phyloP scores from a whole-genome alignment of 352 stramenopile genomes.

The Phytophthora lateralis region DNA sequence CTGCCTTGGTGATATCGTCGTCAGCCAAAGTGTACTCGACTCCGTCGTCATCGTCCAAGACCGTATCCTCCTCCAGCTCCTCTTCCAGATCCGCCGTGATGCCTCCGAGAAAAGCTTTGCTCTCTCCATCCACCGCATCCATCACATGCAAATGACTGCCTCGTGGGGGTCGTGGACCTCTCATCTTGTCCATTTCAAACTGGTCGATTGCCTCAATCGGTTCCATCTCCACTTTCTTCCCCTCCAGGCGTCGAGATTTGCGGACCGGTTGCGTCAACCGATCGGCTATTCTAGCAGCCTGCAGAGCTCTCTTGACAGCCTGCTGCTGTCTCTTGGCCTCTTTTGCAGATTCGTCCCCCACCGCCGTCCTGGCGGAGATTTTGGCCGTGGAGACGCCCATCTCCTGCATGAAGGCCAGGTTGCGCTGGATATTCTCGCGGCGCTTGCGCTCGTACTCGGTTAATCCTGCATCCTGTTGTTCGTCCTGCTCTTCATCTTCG shows the following conservation, averaged over 20 bases:
- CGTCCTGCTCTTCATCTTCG: conserved; percentile 6
- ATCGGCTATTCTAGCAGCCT: conserved; percentile 26
- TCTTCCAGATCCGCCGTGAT: conserved; percentile 41
- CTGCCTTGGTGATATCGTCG: conserved; percentile 74
- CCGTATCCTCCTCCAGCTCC: conserved; percentile 43
- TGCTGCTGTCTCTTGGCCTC: conserved; percentile 20
- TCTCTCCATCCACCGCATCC: conserved; percentile 36
- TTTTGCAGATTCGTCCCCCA: conserved; percentile 18
- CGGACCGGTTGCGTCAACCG: conserved; percentile 40
- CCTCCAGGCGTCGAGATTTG: conserved; percentile 70
- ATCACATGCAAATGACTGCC: conserved; percentile 29
- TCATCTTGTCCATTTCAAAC: conserved; percentile 25
- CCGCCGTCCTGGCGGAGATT: conserved; percentile 61
- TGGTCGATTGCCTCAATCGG: conserved; percentile 34
- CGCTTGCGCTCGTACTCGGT: conserved; percentile 85
- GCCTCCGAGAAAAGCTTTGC: conserved; percentile 46
- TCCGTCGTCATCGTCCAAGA: conserved; percentile 35
- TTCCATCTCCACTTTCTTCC: conserved; percentile 55
- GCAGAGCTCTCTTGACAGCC: conserved; percentile 11
- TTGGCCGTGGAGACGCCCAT: conserved; percentile 84
- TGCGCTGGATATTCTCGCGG: conserved; percentile 84
- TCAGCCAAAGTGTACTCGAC: conserved; percentile 58
- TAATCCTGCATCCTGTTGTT: conserved; percentile 27
- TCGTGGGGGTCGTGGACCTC: conserved; percentile 6
- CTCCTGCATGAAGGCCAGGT: conserved; percentile 82